Conservation (phyloP, 495 filamentous ascomycete species). For the Rhypophila decipiens region DNA sequence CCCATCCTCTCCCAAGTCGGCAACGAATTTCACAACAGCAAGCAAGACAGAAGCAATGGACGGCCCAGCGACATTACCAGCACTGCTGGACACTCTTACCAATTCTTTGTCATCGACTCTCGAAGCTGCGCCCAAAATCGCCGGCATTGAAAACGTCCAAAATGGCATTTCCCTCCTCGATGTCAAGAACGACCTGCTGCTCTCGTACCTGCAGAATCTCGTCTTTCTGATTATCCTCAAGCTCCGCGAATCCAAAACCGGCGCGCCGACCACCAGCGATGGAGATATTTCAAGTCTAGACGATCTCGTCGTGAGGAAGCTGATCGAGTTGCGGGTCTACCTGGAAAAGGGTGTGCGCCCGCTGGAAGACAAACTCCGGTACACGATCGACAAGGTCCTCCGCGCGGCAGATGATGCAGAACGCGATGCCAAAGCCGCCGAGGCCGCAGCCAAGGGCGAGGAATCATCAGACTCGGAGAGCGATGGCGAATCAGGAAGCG, state of each 20-base stretch:
- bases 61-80: constrained; percentile 42
- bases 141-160: constrained; percentile 54
- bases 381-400: constrained; percentile 85
- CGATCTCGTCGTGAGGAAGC: constrained; percentile 62
- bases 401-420: constrained; percentile 76
- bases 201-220: constrained; percentile 92
- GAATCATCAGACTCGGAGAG: constrained; percentile 32
- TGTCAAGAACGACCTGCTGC: constrained; percentile 87
- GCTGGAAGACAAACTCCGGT: constrained; percentile 77
- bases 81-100: constrained; percentile 56
- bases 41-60: constrained; percentile 33
- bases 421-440: constrained; percentile 18
- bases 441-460: constrained; percentile 25
- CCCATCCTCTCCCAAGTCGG: neutral
- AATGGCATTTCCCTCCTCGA: constrained; percentile 93
- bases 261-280: constrained; percentile 20
- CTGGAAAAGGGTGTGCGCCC: constrained; percentile 86
- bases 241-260: constrained; percentile 52
- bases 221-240: constrained; percentile 84
- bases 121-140: constrained; percentile 54
- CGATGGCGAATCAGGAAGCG: constrained; percentile 22
- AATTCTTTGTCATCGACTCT: constrained; percentile 55
- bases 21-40: neutral
- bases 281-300: constrained; percentile 29
- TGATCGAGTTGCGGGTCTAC: constrained; percentile 79